Evolutionary conservation across 768 basidiomycete species (phyloP), one percentile per base, ranked within the genome.

Genomic region (Boletellus ananas): DNA sequence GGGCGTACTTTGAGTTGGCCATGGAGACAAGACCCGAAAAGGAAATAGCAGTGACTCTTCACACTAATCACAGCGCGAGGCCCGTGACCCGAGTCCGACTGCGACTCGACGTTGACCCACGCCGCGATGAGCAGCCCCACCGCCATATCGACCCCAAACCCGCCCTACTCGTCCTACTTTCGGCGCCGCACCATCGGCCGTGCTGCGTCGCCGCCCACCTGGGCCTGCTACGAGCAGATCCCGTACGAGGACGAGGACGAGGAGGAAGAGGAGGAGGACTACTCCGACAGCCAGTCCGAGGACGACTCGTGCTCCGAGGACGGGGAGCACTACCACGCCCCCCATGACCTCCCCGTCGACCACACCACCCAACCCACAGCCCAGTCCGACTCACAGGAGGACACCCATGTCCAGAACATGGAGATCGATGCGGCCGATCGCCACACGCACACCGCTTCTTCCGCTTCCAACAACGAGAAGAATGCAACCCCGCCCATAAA

Each of bases 211-310:
- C 89, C 89, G 2, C 87, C 89, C 21, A 90, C 87, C 0, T 90
- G 88, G 88, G 87, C 87, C 11, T 91, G 87, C 76, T 91, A 90
- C 69, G 89, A 91, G 77, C 87, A 90, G 78, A 90, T 90, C 67
- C 84, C 83, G 54, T 81, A 74, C 70, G 80, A 79, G 64, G 75
- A 81, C 63, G 79, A 80, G 4, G 57, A 58, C 66, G 80, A 79
- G 57, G 75, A 79, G 58, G 75, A 80, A 58, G 80, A 80, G 23
- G 80, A 74, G 37, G 74, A 61, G 6, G 76, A 79, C 57, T 81
- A 79, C 62, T 81, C 79, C 45, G 79, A 82, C 54, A 79, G 74
- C 50, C 75, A 68, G 55, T 80, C 79, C 2, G 79, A 74, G 12
- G 67, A 80, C 34, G 63, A 70, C 49, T 84, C 83, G 9, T 85